phyloP scores from a whole-genome alignment of 1,284 basidiomycete genomes.

The Microbotryum intermedium region DNA sequence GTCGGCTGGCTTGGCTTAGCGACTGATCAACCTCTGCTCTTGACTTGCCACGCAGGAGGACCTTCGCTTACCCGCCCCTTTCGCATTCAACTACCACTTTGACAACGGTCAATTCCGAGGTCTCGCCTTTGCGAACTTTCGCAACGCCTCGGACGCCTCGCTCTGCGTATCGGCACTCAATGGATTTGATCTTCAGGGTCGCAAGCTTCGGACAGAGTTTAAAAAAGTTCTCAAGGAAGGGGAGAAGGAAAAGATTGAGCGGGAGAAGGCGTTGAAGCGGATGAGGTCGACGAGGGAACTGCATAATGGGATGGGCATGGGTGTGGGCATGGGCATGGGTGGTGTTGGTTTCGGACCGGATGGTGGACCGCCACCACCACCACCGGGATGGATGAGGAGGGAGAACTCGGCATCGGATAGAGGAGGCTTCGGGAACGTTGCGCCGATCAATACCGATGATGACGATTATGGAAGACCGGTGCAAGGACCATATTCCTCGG shows the following conservation, averaged over 20 bases:
- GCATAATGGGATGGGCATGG: not conserved
- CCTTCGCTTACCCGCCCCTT: slow-evolving; percentile 90
- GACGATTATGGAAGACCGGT: slow-evolving; percentile 27
- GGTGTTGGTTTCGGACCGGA: not conserved
- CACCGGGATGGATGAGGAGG: slow-evolving; percentile 7
- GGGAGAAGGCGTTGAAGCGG: slow-evolving; percentile 95
- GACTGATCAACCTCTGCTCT: slow-evolving; percentile 7
- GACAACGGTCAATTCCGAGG: slow-evolving; percentile 96
- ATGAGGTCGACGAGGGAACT: slow-evolving; percentile 53
- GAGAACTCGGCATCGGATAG: slow-evolving; percentile 8
- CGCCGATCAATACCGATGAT: not conserved
- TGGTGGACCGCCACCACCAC: not conserved
- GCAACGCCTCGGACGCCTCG: slow-evolving; percentile 80
- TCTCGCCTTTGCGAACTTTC: slow-evolving; percentile 96
- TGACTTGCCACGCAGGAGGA: slow-evolving; percentile 53
- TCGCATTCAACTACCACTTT: slow-evolving; percentile 98
- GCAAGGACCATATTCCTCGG: slow-evolving; percentile 1
- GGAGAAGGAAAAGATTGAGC: slow-evolving; percentile 97
- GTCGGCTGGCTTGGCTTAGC: not conserved
- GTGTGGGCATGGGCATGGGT: too few species aligned
- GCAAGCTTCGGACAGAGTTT: slow-evolving; percentile 96
- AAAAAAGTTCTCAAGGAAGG: slow-evolving; percentile 98
- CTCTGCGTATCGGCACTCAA: slow-evolving; percentile 91
- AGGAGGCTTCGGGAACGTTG: not conserved
- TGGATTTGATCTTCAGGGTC: slow-evolving; percentile 60